A percentile compares a stretch with the other conserved stretches of the same genome.
Evolutionary conservation across 257 asterid species (phyloP).

Genomic region (Cynanchum wilfordii): DNA sequence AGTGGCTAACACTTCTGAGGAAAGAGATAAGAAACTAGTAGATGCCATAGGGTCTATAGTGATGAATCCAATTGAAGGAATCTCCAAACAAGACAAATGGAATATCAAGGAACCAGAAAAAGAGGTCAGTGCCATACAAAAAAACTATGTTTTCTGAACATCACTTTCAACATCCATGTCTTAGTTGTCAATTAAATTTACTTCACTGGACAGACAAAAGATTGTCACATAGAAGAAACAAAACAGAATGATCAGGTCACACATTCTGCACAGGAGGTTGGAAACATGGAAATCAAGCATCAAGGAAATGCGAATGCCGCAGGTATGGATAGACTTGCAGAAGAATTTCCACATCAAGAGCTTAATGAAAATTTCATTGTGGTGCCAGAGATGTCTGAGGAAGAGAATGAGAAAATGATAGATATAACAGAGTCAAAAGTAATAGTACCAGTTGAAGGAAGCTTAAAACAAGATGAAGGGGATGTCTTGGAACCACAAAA

Average conservation of each 20-base stretch:
- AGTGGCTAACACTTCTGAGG: neutral
- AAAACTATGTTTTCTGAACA: neutral
- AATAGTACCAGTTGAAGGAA: neutral
- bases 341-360: neutral
- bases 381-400: neutral
- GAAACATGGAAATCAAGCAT: neutral
- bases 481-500: slow-evolving; percentile 4
- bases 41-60: neutral
- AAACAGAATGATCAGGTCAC: slow-evolving; percentile 1
- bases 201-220: slow-evolving; percentile 4
- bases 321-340: neutral
- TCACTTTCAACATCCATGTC: neutral
- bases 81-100: neutral
- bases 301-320: neutral
- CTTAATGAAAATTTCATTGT: neutral
- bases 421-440: neutral
- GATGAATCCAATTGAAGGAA: neutral
- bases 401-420: neutral
- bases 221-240: neutral
- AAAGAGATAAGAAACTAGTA: neutral
- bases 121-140: slow-evolving; percentile 1
- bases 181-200: neutral
- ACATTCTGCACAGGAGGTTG: neutral
- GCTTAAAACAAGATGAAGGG: neutral
- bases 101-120: slow-evolving; percentile 1